Percentiles rank a stretch among this genome's conserved stretches.
Conservation (phyloP, 2,329 filamentous ascomycete species). For the Aspergillus pseudoglaucus region DNA sequence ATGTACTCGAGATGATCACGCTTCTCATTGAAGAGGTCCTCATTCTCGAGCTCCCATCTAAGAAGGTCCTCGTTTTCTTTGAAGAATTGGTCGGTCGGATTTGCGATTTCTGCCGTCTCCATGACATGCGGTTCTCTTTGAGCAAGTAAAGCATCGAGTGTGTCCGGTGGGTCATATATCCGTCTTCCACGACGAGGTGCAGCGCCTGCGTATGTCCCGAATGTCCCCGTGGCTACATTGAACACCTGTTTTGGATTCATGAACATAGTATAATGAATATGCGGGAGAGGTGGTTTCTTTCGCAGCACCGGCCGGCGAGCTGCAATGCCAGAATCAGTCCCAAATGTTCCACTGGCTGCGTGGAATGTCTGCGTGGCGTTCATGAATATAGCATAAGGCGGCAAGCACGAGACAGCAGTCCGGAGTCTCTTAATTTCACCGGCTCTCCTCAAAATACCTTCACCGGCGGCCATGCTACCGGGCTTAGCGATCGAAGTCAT, state of each 20-base stretch:
- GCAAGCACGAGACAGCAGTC: background rate
- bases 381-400: background rate
- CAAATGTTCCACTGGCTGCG: conserved; percentile 39
- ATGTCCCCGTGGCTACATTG: conserved; percentile 38
- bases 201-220: conserved; percentile 37
- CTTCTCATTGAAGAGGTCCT: conserved; percentile 20
- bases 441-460: background rate
- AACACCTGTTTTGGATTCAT: conserved; percentile 36
- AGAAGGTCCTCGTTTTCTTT: conserved; percentile 26
- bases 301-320: conserved; percentile 1
- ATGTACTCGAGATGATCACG: conserved; percentile 27
- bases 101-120: conserved; percentile 1
- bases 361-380: background rate
- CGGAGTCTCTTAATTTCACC: background rate
- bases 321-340: conserved; percentile 30
- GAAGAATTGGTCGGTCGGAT: conserved; percentile 23
- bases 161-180: conserved; percentile 12
- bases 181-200: conserved; percentile 8
- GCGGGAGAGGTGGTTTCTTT: background rate
- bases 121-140: conserved; percentile 5
- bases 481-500: background rate
- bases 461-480: background rate
- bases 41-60: conserved; percentile 32
- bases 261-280: conserved; percentile 17
- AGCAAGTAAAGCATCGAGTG: conserved; percentile 26